A percentile compares a stretch with the other conserved stretches of the same genome.
These are phyloP conservation scores for Acanthamoeba healyi DNA, from an alignment of 208 protist genomes.

Conservation along the genomic window DNA sequence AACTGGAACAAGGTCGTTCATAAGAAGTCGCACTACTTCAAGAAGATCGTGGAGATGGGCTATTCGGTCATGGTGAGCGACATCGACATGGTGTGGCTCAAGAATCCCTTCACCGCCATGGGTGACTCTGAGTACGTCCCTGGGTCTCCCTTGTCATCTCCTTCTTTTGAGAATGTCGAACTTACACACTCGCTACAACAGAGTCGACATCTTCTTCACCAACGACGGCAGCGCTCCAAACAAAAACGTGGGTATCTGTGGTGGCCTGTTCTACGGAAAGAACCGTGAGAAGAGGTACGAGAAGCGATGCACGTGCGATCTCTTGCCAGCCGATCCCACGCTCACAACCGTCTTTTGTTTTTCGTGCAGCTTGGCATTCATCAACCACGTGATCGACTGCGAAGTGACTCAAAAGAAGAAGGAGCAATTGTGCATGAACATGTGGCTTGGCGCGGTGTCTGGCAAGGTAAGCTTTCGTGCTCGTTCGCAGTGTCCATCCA, in stretches of 20 bases:
- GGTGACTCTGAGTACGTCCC: background rate
- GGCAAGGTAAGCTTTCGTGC: background rate
- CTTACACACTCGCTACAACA: background rate
- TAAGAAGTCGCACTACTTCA: conserved; percentile 39
- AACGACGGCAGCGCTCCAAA: background rate
- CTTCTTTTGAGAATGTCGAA: background rate
- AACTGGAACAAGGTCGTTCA: conserved; percentile 34
- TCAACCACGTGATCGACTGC: conserved; percentile 32
- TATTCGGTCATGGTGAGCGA: conserved; percentile 38
- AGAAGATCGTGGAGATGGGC: background rate
- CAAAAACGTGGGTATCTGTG: background rate
- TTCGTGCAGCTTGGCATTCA: conserved; percentile 1
- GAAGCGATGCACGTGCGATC: no score
- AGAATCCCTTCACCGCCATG: background rate
- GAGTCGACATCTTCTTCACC: conserved; percentile 30
- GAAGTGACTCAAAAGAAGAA: background rate
- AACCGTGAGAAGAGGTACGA: background rate
- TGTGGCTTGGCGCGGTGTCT: background rate
- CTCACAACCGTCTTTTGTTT: background rate
- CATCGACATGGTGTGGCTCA: conserved; percentile 36
- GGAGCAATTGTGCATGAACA: conserved; percentile 34
- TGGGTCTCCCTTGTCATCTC: no score
- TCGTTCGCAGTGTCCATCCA: background rate
- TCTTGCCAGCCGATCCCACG: no score
- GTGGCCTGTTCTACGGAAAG: conserved; percentile 3